Evolutionary conservation across 371 early-diverging fungal genomes (phyloP).

Genomic region (Globomyces sp.): DNA sequence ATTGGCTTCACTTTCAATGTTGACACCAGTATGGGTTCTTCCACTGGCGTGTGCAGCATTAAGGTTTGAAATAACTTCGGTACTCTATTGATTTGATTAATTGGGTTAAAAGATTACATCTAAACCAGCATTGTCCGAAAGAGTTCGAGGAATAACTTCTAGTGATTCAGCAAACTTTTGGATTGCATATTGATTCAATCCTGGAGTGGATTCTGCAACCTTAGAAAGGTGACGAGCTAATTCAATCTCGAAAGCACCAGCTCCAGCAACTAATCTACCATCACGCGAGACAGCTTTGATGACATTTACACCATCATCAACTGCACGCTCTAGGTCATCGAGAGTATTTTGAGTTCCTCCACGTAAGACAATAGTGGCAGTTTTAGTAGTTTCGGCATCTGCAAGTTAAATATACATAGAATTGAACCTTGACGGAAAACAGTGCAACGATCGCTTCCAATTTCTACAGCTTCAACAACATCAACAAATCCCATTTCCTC

Average conservation of each 20-base stretch:
- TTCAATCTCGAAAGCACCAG: conserved; percentile 96
- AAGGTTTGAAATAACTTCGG: conserved; percentile 88
- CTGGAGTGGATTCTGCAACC: conserved; percentile 75
- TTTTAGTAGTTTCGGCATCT: conserved; percentile 73
- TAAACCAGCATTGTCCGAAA: conserved; percentile 96
- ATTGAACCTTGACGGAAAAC: conserved; percentile 79
- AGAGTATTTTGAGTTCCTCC: conserved; percentile 97
- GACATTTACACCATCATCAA: conserved; percentile 97
- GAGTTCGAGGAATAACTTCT: conserved; percentile 92
- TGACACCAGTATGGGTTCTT: conserved; percentile 66
- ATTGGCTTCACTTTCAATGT: conserved; percentile 79
- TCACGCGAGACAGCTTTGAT: conserved; percentile 94
- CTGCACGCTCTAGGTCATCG: conserved; percentile 97
- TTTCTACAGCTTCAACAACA: conserved; percentile 91
- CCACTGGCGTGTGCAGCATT: conserved; percentile 89
- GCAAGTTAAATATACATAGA: not conserved
- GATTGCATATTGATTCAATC: conserved; percentile 94
- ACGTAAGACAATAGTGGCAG: conserved; percentile 95
- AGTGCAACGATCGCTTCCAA: conserved; percentile 95
- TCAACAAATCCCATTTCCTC: conserved; percentile 98
- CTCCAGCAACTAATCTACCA: conserved; percentile 86
- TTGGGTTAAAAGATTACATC: conserved; percentile 52
- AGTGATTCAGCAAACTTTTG: conserved; percentile 95
- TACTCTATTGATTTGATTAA: conserved; percentile 45
- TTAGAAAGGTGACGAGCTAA: conserved; percentile 57